These are phyloP conservation scores for Candida qinlingensis DNA, from an alignment of 805 yeast genomes.

Conservation along the genomic window DNA sequence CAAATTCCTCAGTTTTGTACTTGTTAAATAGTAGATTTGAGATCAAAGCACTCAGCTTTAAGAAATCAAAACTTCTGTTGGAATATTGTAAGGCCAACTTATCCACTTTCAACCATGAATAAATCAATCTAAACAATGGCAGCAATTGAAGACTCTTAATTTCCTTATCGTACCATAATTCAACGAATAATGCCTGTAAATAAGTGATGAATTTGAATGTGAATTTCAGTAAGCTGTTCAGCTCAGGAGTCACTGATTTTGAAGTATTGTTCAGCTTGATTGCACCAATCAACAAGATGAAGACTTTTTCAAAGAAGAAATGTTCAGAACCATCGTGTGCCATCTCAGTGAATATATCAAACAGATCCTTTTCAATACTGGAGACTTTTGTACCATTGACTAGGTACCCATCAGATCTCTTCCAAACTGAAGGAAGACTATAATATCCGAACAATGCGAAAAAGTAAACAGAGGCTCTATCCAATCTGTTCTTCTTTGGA, in stretches of 20 bases:
- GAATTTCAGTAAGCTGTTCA: constrained; percentile 31
- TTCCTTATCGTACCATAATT: constrained; percentile 22
- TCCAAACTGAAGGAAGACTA: constrained; percentile 39
- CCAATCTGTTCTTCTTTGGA: constrained; percentile 12
- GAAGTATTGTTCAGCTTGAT: constrained; percentile 21
- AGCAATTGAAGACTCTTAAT: constrained; percentile 20
- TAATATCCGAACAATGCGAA: constrained; percentile 38
- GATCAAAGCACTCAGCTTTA: constrained; percentile 26
- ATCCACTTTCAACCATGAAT: constrained; percentile 54
- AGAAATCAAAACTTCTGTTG: constrained; percentile 28
- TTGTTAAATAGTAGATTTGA: constrained; percentile 24
- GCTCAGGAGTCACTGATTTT: constrained; percentile 3
- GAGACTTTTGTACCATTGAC: constrained; percentile 27
- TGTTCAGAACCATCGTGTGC: constrained; percentile 10
- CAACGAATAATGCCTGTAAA: constrained; percentile 28
- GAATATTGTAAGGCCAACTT: constrained; percentile 35
- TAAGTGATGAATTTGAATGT: constrained; percentile 35
- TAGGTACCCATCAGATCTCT: constrained; percentile 20
- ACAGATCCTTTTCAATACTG: constrained; percentile 29
- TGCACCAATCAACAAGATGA: constrained; percentile 35
- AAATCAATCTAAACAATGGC: constrained; percentile 42
- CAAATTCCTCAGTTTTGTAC: constrained; percentile 12
- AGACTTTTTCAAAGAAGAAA: constrained; percentile 27
- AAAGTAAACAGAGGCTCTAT: constrained; percentile 20
- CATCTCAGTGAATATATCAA: constrained; percentile 19